Conservation (phyloP, 768 basidiomycete species). For the Filobasidium wieringae region DNA sequence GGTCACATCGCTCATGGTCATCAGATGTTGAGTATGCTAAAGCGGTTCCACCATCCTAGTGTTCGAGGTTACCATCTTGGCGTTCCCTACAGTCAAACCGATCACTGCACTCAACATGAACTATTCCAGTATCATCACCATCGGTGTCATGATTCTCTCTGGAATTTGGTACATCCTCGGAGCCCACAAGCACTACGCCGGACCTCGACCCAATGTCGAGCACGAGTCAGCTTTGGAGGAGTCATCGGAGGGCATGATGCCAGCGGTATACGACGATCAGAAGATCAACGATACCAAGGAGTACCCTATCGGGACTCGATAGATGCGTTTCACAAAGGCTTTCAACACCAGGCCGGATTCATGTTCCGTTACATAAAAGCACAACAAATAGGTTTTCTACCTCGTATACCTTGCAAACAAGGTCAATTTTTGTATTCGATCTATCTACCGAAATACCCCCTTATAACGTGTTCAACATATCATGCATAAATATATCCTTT, state of each 20-base stretch:
- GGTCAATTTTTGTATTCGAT: too few species aligned
- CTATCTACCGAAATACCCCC: too few species aligned
- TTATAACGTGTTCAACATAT: too few species aligned
- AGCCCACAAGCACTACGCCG: constrained; percentile 19
- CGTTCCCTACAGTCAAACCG: constrained; percentile 55
- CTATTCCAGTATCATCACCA: constrained; percentile 20
- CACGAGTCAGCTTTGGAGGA: neutral
- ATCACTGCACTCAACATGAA: constrained; percentile 45
- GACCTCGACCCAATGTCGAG: constrained; percentile 15
- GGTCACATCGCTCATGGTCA: neutral
- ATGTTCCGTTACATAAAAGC: too few species aligned
- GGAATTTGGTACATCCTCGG: constrained; percentile 20
- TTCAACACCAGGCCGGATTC: too few species aligned
- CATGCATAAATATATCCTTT: too few species aligned
- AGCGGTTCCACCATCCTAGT: constrained; percentile 21
- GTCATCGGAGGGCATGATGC: too few species aligned
- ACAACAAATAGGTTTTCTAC: too few species aligned
- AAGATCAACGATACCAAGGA: neutral
- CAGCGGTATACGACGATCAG: neutral
- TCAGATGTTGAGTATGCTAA: neutral
- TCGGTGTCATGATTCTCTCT: constrained; percentile 16
- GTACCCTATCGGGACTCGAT: too few species aligned
- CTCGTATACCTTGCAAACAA: too few species aligned
- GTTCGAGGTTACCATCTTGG: constrained; percentile 31
- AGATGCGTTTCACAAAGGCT: too few species aligned